Conservation (phyloP, 2,329 filamentous ascomycete species). For the Coniella lustricola region DNA sequence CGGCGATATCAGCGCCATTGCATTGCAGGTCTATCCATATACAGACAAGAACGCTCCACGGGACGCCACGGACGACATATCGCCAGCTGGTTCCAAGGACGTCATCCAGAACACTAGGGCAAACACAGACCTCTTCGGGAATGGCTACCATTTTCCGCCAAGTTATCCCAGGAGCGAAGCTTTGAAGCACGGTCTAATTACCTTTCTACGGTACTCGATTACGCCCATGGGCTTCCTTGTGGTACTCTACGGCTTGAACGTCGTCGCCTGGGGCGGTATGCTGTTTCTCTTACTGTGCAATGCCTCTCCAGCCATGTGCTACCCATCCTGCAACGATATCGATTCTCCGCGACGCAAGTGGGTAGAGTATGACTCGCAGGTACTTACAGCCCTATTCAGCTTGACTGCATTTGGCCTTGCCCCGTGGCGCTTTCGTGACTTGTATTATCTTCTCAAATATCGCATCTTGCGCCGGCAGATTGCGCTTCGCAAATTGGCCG, state of each 20-base stretch:
- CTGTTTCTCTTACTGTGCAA: conserved; percentile 78
- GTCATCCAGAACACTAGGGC: conserved; percentile 18
- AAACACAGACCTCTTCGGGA: conserved; percentile 42
- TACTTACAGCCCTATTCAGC: conserved; percentile 78
- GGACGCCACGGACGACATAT: conserved; percentile 19
- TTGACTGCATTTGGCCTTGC: conserved; percentile 78
- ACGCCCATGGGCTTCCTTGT: conserved; percentile 73
- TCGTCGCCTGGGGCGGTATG: conserved; percentile 89
- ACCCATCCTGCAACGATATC: conserved; percentile 61
- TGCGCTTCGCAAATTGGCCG: conserved; percentile 62
- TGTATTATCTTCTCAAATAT: conserved; percentile 65
- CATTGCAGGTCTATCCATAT: neutral
- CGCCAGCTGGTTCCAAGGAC: conserved; percentile 21
- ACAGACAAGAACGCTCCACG: neutral
- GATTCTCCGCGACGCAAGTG: conserved; percentile 72
- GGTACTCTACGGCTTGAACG: conserved; percentile 71
- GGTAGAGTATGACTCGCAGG: conserved; percentile 80
- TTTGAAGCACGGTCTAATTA: conserved; percentile 47
- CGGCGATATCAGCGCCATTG: neutral
- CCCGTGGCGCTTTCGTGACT: conserved; percentile 77
- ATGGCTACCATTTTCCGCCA: conserved; percentile 60
- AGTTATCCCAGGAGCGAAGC: conserved; percentile 54
- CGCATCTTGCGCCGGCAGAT: conserved; percentile 45
- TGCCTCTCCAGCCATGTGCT: conserved; percentile 66
- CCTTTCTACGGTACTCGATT: conserved; percentile 65